Conservation (phyloP, 2,329 filamentous ascomycete genomes). For the Colletotrichum sp. region DNA sequence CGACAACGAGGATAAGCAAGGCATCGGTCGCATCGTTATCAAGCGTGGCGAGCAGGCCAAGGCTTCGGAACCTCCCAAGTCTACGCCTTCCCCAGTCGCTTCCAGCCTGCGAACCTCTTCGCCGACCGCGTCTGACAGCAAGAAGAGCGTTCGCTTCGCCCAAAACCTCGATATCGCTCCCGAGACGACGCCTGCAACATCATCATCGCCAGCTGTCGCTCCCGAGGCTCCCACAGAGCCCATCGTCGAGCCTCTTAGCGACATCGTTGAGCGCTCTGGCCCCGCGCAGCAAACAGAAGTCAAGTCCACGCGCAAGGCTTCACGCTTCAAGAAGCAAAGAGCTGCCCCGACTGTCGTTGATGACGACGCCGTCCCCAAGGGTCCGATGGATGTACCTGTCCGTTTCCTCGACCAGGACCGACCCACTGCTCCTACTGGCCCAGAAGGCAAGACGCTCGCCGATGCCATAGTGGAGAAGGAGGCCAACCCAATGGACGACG, state of each 20-base stretch:
- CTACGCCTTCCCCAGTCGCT: conserved; percentile 18
- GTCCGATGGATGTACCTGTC: conserved; percentile 48
- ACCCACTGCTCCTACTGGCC: conserved; percentile 50
- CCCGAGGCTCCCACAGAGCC: conserved; percentile 27
- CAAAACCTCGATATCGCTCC: conserved; percentile 73
- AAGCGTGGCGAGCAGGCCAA: conserved; percentile 27
- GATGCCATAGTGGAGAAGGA: conserved; percentile 63
- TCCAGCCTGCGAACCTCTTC: conserved; percentile 8
- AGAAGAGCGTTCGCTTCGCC: conserved; percentile 85
- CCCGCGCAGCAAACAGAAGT: conserved; percentile 20
- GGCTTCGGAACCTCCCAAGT: not conserved
- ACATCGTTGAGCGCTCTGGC: conserved; percentile 54
- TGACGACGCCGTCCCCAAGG: conserved; percentile 39
- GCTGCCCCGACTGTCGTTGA: conserved; percentile 11
- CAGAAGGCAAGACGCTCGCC: conserved; percentile 62
- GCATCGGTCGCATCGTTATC: conserved; percentile 63
- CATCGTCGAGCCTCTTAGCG: conserved; percentile 53
- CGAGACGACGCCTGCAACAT: conserved; percentile 22
- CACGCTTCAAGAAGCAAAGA: conserved; percentile 54
- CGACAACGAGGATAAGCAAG: conserved; percentile 43
- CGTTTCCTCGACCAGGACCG: conserved; percentile 42
- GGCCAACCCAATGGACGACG: conserved; percentile 31
- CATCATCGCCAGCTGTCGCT: not conserved
- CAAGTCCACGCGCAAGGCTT: conserved; percentile 45
- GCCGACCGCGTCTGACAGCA: conserved; percentile 31